Percentiles rank a stretch among this genome's conserved stretches.
phyloP scores from a whole-genome alignment of 257 asterid genomes.

The Nicotiana benthamiana region DNA sequence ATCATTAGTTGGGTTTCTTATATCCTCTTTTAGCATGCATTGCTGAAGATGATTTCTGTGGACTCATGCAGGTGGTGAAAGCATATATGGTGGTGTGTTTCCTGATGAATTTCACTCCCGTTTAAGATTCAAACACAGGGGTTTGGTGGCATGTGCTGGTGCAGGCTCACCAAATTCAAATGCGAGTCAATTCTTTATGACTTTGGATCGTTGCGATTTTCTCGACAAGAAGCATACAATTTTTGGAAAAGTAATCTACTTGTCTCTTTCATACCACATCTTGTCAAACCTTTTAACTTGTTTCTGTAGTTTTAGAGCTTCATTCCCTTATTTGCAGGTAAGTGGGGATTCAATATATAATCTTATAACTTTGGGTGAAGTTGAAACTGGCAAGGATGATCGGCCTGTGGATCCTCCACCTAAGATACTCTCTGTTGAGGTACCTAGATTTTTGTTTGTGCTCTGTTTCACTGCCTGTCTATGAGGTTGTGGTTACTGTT shows the following conservation, averaged over 20 bases:
- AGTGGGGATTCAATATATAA: constrained; percentile 90
- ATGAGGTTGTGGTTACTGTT: neutral
- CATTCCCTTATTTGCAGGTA: constrained; percentile 40
- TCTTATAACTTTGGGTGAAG: constrained; percentile 68
- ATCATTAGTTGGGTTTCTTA: neutral
- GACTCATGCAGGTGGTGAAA: constrained; percentile 69
- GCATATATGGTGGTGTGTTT: constrained; percentile 86
- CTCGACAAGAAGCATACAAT: constrained; percentile 94
- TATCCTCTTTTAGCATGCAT: neutral
- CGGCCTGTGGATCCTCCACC: constrained; percentile 86
- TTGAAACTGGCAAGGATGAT: constrained; percentile 77
- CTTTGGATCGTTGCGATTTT: constrained; percentile 83
- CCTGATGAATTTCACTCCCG: constrained; percentile 94
- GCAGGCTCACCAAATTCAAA: constrained; percentile 75
- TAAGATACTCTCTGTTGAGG: constrained; percentile 84
- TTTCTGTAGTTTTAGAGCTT: constrained; percentile 13
- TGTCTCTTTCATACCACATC: neutral
- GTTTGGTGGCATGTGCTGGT: constrained; percentile 96
- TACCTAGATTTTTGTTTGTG: constrained; percentile 21
- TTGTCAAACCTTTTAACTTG: constrained; percentile 3
- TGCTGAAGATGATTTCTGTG: constrained; percentile 8
- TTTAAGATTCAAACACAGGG: constrained; percentile 91
- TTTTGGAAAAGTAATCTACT: constrained; percentile 72
- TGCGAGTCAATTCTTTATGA: constrained; percentile 86
- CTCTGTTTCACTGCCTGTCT: neutral